phyloP scores from a whole-genome alignment of 2,329 filamentous ascomycete genomes.

The Aspergillus versicolor region DNA sequence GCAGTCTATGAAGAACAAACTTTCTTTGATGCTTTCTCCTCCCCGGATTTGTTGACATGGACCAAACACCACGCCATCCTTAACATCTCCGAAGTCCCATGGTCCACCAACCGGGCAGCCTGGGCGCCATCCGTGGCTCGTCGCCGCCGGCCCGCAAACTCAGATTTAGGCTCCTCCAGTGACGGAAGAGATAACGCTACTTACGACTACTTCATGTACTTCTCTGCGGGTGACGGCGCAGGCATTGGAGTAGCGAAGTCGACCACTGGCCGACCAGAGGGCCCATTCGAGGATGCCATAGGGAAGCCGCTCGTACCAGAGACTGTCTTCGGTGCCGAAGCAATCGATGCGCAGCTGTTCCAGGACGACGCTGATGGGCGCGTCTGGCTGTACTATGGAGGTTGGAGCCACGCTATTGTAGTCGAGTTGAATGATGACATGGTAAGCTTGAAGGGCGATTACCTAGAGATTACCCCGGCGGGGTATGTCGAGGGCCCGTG shows the following conservation, averaged over 20 bases:
- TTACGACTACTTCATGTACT: constrained; percentile 51
- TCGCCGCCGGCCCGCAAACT: background rate
- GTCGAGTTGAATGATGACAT: constrained; percentile 47
- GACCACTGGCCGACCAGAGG: constrained; percentile 30
- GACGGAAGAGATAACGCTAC: background rate
- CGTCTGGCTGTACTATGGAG: constrained; percentile 48
- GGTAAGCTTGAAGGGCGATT: constrained; percentile 46
- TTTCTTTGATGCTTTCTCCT: constrained; percentile 54
- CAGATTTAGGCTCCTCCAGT: background rate
- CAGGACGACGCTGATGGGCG: constrained; percentile 45
- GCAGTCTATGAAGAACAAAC: constrained; percentile 48
- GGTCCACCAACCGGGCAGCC: constrained; percentile 46
- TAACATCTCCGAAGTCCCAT: constrained; percentile 40
- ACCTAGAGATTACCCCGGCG: constrained; percentile 48
- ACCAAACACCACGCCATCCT: constrained; percentile 49
- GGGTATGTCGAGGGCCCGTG: constrained; percentile 48
- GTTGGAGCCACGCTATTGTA: constrained; percentile 45
- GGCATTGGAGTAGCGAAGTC: constrained; percentile 47
- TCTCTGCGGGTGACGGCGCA: constrained; percentile 50
- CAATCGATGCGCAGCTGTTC: constrained; percentile 49
- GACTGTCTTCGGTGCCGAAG: constrained; percentile 49
- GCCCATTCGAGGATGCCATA: constrained; percentile 45
- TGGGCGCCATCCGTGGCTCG: constrained; percentile 51
- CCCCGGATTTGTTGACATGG: constrained; percentile 50
- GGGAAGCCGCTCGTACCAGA: constrained; percentile 45